A percentile compares a stretch with the other conserved stretches of the same genome.
Conservation (phyloP, 1,284 basidiomycete species). For the Cryptococcus jaspeensis region DNA sequence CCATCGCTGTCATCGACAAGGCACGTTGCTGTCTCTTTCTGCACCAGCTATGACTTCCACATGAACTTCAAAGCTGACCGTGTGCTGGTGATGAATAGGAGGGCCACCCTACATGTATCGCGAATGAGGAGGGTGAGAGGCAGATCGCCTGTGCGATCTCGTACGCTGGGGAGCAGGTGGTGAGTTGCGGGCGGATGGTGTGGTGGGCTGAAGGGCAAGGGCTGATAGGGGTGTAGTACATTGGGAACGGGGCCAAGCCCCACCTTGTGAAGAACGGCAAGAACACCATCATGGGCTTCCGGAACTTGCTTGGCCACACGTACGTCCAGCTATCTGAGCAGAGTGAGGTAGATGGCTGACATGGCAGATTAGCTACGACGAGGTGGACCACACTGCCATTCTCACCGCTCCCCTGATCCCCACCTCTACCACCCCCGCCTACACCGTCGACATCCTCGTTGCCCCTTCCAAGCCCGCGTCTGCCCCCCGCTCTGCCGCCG, state of each 20-base stretch:
- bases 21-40: conserved; percentile 49
- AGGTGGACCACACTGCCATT: conserved; percentile 53
- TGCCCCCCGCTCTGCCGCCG: conserved; percentile 47
- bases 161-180: conserved; percentile 86
- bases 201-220: neutral
- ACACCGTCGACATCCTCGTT: conserved; percentile 78
- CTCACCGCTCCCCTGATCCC: conserved; percentile 59
- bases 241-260: conserved; percentile 91
- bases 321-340: conserved; percentile 1
- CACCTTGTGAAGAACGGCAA: conserved; percentile 93
- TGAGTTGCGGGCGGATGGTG: conserved; percentile 51
- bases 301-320: conserved; percentile 91
- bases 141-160: conserved; percentile 95
- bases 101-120: conserved; percentile 87
- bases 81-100: conserved; percentile 57
- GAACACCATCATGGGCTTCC: conserved; percentile 93
- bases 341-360: neutral
- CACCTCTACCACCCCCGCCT: conserved; percentile 73
- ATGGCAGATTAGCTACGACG: conserved; percentile 38
- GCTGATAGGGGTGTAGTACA: conserved; percentile 62
- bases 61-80: neutral
- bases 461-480: conserved; percentile 63
- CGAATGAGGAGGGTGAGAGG: conserved; percentile 96
- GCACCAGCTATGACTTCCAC: neutral
- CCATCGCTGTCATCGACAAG: conserved; percentile 94